A percentile compares a stretch with the other conserved stretches of the same genome.
phyloP scores from a whole-genome alignment of 495 filamentous ascomycete genomes.

The Penicillium soppii region DNA sequence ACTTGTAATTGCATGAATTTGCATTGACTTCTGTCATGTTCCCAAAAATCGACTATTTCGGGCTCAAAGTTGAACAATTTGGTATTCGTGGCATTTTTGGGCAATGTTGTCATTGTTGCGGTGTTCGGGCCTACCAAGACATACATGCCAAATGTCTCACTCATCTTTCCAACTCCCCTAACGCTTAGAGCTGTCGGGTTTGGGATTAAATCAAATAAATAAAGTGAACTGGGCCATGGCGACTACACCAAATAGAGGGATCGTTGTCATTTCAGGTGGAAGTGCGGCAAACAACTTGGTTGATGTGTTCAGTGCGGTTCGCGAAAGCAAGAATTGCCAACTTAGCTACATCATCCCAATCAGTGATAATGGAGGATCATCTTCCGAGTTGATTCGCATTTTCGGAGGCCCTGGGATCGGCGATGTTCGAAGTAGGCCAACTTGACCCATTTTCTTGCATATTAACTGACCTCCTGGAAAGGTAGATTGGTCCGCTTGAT shows the following conservation, averaged over 20 bases:
- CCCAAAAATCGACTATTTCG: no score
- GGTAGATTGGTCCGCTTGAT: constrained; percentile 90
- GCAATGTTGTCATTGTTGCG: background rate
- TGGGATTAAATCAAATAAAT: background rate
- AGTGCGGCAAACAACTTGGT: constrained; percentile 93
- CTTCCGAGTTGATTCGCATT: constrained; percentile 87
- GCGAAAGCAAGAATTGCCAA: constrained; percentile 65
- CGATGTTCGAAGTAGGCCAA: constrained; percentile 76
- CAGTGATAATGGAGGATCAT: constrained; percentile 91
- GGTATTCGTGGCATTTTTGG: background rate
- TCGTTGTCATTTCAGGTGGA: constrained; percentile 84
- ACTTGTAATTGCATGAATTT: no score
- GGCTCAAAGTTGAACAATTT: background rate
- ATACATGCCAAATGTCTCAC: background rate
- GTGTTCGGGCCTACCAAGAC: constrained; percentile 1
- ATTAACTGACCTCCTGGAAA: constrained; percentile 27
- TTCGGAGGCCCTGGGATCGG: constrained; percentile 94
- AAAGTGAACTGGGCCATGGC: constrained; percentile 3
- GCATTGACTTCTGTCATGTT: no score
- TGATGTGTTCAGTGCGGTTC: constrained; percentile 78
- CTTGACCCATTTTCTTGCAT: background rate
- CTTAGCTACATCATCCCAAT: constrained; percentile 90
- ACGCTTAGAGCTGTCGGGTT: background rate
- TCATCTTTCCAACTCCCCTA: background rate
- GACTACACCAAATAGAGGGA: constrained; percentile 47